Percentiles rank a stretch among this genome's conserved stretches.
Conservation (phyloP, 1,139 yeast genomes). For the Suhomyces wounanorum region DNA sequence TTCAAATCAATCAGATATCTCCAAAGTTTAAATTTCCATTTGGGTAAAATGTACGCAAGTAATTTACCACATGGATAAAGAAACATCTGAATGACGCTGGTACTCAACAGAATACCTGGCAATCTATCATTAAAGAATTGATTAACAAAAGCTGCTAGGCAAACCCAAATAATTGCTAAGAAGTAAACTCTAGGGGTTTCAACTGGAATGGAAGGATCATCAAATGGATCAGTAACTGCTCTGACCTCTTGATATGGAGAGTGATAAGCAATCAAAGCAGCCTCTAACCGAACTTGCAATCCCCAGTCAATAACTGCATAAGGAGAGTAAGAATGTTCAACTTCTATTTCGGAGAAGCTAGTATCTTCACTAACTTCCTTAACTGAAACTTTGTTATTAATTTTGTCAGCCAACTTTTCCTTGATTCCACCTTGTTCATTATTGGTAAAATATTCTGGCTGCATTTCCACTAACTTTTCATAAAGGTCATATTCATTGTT, state of each 20-base stretch:
- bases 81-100: constrained; percentile 59
- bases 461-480: constrained; percentile 8
- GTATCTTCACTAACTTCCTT: constrained; percentile 16
- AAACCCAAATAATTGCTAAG: constrained; percentile 57
- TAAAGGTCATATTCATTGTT: constrained; percentile 16
- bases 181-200: constrained; percentile 62
- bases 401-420: constrained; percentile 2
- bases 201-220: constrained; percentile 49
- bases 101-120: constrained; percentile 48
- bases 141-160: constrained; percentile 56
- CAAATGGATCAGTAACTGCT: constrained; percentile 54
- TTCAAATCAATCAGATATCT: constrained; percentile 22
- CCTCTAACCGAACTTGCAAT: constrained; percentile 21
- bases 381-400: constrained; percentile 14
- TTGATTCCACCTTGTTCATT: constrained; percentile 6
- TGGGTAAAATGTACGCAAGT: constrained; percentile 26
- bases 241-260: constrained; percentile 70
- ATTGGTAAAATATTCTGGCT: constrained; percentile 19
- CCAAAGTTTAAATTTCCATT: constrained; percentile 20
- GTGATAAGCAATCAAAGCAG: constrained; percentile 45
- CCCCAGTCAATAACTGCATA: constrained; percentile 18
- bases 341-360: constrained; percentile 27
- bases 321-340: constrained; percentile 11
- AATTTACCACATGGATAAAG: constrained; percentile 57
- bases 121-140: constrained; percentile 59